Conservation (phyloP, 352 stramenopile genomes). For the Phytophthora pinifolia region DNA sequence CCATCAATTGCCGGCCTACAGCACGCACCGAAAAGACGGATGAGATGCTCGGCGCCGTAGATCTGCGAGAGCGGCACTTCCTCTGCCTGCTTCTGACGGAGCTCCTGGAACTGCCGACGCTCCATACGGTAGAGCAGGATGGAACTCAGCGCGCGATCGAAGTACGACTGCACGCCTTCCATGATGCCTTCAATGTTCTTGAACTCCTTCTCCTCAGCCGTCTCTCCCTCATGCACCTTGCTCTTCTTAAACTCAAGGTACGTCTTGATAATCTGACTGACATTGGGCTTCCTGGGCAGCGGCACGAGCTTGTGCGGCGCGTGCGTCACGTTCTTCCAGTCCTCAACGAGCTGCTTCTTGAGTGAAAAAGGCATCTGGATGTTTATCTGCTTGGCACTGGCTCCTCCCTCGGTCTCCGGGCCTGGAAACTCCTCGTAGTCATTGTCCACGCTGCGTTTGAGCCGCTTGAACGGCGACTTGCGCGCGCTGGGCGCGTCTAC, state of each 20-base stretch:
- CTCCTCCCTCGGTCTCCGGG: slow-evolving; percentile 5
- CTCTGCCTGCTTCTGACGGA: slow-evolving; percentile 52
- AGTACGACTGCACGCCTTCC: slow-evolving; percentile 87
- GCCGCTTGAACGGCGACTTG: slow-evolving; percentile 76
- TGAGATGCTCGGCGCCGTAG: slow-evolving; percentile 91
- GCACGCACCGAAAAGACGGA: slow-evolving; percentile 86
- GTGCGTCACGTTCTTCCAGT: slow-evolving; percentile 90
- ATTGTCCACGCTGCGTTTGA: slow-evolving; percentile 65
- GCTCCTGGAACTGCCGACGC: slow-evolving; percentile 85
- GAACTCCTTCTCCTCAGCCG: slow-evolving; percentile 68
- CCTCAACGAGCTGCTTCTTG: slow-evolving; percentile 91
- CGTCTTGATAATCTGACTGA: slow-evolving; percentile 73
- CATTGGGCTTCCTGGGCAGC: slow-evolving; percentile 75
- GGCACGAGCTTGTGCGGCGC: slow-evolving; percentile 77
- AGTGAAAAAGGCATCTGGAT: slow-evolving; percentile 90
- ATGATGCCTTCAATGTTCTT: slow-evolving; percentile 86
- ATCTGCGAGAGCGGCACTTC: slow-evolving; percentile 82
- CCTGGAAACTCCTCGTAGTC: slow-evolving; percentile 65
- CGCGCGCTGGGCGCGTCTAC: slow-evolving; percentile 49
- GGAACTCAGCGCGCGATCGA: slow-evolving; percentile 86
- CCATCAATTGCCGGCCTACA: background rate
- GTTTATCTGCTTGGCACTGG: slow-evolving; percentile 45
- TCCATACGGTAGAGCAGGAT: slow-evolving; percentile 93
- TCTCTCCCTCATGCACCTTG: slow-evolving; percentile 58
- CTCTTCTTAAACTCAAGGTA: slow-evolving; percentile 77